Percentiles rank a stretch among this genome's conserved stretches.
Conservation (phyloP, 78 protist species). For the Tieghemostelium lacteum region DNA sequence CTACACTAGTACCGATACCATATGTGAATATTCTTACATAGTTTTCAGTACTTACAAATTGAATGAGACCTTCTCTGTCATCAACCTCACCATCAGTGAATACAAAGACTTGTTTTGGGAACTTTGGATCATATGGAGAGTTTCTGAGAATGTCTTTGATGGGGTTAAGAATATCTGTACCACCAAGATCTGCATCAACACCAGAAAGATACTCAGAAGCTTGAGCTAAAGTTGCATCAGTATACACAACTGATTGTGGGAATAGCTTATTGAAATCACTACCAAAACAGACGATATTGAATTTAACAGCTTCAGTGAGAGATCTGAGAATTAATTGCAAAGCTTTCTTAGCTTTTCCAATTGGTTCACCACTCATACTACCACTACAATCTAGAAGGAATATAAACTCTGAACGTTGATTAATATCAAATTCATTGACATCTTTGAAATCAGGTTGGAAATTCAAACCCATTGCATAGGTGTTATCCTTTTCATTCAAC, state of each 20-base stretch:
- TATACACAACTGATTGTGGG: not conserved
- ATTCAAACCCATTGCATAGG: conserved; percentile 43
- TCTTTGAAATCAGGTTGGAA: conserved; percentile 32
- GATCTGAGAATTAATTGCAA: conserved; percentile 46
- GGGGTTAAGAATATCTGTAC: conserved; percentile 56
- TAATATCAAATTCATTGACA: conserved; percentile 23
- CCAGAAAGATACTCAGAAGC: conserved; percentile 1
- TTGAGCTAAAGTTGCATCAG: conserved; percentile 31
- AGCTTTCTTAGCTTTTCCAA: conserved; percentile 30
- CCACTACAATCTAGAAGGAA: conserved; percentile 75
- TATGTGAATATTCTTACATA: conserved; percentile 67
- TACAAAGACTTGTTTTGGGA: conserved; percentile 78
- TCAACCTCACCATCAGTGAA: conserved; percentile 77
- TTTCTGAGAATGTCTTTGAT: conserved; percentile 26
- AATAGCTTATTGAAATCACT: not conserved
- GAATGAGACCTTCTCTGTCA: conserved; percentile 39
- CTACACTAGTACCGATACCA: conserved; percentile 80
- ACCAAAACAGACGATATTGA: conserved; percentile 74
- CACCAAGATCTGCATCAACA: conserved; percentile 74
- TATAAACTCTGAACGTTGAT: conserved; percentile 58
- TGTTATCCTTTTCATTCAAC: not conserved
- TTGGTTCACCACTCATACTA: conserved; percentile 58
- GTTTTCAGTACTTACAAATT: conserved; percentile 52
- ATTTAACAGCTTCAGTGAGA: conserved; percentile 55
- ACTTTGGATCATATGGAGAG: conserved; percentile 3